Percentiles rank a stretch among this genome's conserved stretches.
Evolutionary conservation across 768 basidiomycete genomes (phyloP).

Genomic region (Tricholoma terreum): DNA sequence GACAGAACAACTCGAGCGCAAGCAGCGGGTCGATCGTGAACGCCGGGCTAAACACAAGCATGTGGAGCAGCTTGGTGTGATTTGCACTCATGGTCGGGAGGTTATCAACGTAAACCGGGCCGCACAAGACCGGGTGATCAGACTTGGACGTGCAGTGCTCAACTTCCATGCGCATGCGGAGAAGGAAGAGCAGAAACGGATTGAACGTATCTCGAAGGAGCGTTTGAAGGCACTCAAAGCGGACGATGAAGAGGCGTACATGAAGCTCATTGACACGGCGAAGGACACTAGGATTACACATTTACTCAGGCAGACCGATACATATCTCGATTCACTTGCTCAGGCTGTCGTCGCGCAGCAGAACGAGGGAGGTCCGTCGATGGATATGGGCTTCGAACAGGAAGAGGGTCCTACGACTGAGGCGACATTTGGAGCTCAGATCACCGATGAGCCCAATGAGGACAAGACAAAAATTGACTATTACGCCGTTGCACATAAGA

Average conservation of each 20-base stretch:
- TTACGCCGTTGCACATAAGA: conserved; percentile 91
- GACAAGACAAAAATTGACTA: conserved; percentile 86
- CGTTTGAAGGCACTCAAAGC: conserved; percentile 96
- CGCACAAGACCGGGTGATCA: conserved; percentile 62
- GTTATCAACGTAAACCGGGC: conserved; percentile 63
- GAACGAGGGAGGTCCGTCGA: conserved; percentile 53
- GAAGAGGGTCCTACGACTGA: conserved; percentile 81
- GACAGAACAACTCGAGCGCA: conserved; percentile 88
- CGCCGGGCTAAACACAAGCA: conserved; percentile 95
- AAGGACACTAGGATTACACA: conserved; percentile 99
- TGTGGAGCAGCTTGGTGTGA: conserved; percentile 86
- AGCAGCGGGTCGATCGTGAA: conserved; percentile 90
- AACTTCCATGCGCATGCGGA: conserved; percentile 88
- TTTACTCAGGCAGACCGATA: conserved; percentile 88
- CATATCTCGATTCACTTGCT: conserved; percentile 92
- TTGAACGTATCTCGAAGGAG: conserved; percentile 94
- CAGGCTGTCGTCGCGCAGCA: conserved; percentile 94
- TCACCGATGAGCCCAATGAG: conserved; percentile 56
- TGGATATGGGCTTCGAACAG: conserved; percentile 46
- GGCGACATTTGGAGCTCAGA: conserved; percentile 86
- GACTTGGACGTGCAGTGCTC: conserved; percentile 77
- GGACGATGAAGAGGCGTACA: conserved; percentile 99
- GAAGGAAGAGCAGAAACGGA: conserved; percentile 96
- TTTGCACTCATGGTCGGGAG: conserved; percentile 79
- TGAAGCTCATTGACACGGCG: conserved; percentile 97